These are phyloP conservation scores for Lumnitzera racemosa DNA, from an alignment of 345 rosid genomes.

Conservation along the genomic window DNA sequence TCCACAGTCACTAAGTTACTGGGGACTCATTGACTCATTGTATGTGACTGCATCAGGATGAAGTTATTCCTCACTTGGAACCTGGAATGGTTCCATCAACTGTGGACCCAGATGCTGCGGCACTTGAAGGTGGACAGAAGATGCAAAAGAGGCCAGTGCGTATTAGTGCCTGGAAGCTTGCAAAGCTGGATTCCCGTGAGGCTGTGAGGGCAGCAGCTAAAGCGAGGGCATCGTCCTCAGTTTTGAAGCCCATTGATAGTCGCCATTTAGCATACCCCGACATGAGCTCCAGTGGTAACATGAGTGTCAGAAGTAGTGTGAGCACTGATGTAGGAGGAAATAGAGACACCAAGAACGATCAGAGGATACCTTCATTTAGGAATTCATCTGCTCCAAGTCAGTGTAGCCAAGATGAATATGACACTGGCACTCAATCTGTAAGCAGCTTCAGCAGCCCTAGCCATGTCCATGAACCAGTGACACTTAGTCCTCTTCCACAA, in stretches of 20 bases:
- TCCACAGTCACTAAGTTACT: no score
- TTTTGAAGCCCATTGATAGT: constrained; percentile 63
- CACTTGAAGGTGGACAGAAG: constrained; percentile 51
- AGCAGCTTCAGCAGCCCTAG: constrained; percentile 96
- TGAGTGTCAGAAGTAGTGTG: constrained; percentile 76
- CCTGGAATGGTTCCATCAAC: constrained; percentile 97
- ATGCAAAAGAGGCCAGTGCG: constrained; percentile 64
- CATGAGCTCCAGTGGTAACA: constrained; percentile 70
- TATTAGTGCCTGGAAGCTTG: constrained; percentile 88
- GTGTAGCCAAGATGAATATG: constrained; percentile 84
- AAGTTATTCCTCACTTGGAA: constrained; percentile 91
- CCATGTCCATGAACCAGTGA: constrained; percentile 66
- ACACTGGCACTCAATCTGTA: constrained; percentile 70
- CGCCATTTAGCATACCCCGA: constrained; percentile 54
- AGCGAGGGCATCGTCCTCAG: constrained; percentile 97
- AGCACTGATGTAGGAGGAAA: constrained; percentile 60
- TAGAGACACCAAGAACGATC: constrained; percentile 58
- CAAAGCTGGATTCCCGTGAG: constrained; percentile 72
- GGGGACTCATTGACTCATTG: background rate
- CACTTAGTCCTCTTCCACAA: constrained; percentile 85
- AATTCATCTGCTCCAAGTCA: constrained; percentile 82
- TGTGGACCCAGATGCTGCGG: constrained; percentile 87
- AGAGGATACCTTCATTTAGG: constrained; percentile 34
- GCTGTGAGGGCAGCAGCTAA: constrained; percentile 91
- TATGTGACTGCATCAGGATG: constrained; percentile 51